Evolutionary conservation across 2,329 filamentous ascomycete genomes (phyloP).

Genomic region (Uncinocarpus reesii): DNA sequence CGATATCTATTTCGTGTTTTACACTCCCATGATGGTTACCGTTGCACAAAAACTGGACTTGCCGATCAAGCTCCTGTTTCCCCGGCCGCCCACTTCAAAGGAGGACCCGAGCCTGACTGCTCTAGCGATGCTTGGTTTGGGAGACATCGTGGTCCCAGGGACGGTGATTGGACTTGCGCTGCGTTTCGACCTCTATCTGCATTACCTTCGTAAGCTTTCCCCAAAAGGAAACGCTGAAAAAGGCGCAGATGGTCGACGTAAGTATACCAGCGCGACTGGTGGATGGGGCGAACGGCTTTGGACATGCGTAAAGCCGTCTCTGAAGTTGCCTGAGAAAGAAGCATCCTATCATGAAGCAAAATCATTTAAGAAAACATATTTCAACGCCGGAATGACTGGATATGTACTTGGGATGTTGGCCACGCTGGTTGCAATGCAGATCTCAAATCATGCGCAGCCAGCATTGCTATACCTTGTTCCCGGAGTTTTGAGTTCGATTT

Average conservation of each 20-base stretch:
- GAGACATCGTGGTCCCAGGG: conserved; percentile 88
- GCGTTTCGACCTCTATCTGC: conserved; percentile 79
- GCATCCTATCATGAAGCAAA: conserved; percentile 32
- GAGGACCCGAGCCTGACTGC: conserved; percentile 35
- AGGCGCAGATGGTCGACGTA: conserved; percentile 24
- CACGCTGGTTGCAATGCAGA: conserved; percentile 65
- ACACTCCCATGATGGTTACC: conserved; percentile 45
- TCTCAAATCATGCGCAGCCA: conserved; percentile 74
- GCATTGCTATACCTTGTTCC: conserved; percentile 89
- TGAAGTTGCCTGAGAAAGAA: conserved; percentile 23
- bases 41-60: conserved; percentile 81
- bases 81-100: conserved; percentile 46
- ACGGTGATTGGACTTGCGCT: conserved; percentile 81
- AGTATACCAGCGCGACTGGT: conserved; percentile 50
- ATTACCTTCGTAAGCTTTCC: conserved; percentile 52
- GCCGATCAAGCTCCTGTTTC: conserved; percentile 84
- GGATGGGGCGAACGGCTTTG: conserved; percentile 79
- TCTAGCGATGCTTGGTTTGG: conserved; percentile 73
- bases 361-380: conserved; percentile 73
- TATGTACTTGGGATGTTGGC: conserved; percentile 68
- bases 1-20: conserved; percentile 64
- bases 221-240: neutral
- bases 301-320: conserved; percentile 39
- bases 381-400: conserved; percentile 63
- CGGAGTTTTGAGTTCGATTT: conserved; percentile 63